phyloP scores from a whole-genome alignment of 164 flowering plant species.

The Berberis thunbergii region DNA sequence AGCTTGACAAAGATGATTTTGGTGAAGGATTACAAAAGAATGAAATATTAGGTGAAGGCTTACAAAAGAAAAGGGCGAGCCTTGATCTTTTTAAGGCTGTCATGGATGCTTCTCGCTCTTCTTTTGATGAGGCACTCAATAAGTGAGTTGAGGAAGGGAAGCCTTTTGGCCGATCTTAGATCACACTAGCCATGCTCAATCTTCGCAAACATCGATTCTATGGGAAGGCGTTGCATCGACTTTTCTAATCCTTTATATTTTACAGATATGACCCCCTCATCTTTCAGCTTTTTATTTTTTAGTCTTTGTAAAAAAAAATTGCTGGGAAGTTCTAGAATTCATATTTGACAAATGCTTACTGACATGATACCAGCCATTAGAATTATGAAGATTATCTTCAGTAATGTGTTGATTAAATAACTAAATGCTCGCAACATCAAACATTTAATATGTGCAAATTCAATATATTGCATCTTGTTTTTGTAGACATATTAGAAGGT shows the following conservation, averaged over 20 bases:
- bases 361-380: too few relatives aligned
- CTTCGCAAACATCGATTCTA: slow-evolving; percentile 50
- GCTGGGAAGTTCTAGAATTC: too few relatives aligned
- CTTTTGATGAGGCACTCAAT: slow-evolving; percentile 33
- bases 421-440: too few relatives aligned
- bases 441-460: too few relatives aligned
- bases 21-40: background rate
- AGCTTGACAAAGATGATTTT: slow-evolving; percentile 11
- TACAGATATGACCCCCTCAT: too few relatives aligned
- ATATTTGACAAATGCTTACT: too few relatives aligned
- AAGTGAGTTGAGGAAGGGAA: slow-evolving; percentile 68
- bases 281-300: too few relatives aligned
- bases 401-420: too few relatives aligned
- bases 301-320: too few relatives aligned
- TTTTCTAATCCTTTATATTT: background rate
- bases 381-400: too few relatives aligned
- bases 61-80: slow-evolving; percentile 3
- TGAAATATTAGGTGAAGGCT: background rate
- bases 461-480: too few relatives aligned
- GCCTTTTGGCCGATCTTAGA: slow-evolving; percentile 30
- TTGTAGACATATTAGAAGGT: too few relatives aligned
- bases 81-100: slow-evolving; percentile 36
- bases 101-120: slow-evolving; percentile 21
- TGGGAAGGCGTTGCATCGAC: slow-evolving; percentile 40
- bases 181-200: slow-evolving; percentile 25